phyloP scores from a whole-genome alignment of 1,284 basidiomycete species.

The Singerocomus rubriflavus region DNA sequence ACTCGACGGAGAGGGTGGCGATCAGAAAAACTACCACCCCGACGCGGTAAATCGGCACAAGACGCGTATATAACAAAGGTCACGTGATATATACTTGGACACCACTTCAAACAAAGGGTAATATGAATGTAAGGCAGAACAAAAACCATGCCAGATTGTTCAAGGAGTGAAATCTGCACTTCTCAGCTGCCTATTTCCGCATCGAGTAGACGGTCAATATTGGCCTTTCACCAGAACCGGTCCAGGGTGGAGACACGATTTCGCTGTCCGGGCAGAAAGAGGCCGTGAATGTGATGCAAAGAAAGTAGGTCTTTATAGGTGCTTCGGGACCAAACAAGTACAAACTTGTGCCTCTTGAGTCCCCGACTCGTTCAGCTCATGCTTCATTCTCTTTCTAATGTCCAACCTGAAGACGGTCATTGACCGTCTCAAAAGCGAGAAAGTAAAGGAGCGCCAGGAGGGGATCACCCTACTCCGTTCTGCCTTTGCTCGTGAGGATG shows the following conservation, averaged over 20 bases:
- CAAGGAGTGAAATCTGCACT: conserved; percentile 31
- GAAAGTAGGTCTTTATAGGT: conserved; percentile 22
- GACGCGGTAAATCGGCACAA: no score
- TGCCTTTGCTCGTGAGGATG: conserved; percentile 55
- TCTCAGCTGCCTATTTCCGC: conserved; percentile 45
- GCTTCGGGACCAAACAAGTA: conserved; percentile 25
- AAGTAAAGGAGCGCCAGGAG: conserved; percentile 70
- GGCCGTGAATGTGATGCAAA: conserved; percentile 37
- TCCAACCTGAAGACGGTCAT: conserved; percentile 49
- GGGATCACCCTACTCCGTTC: conserved; percentile 58
- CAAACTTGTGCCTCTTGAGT: conserved; percentile 22
- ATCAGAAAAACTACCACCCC: no score
- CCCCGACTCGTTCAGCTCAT: conserved; percentile 5
- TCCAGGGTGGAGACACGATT: conserved; percentile 50
- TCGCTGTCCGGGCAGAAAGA: conserved; percentile 71
- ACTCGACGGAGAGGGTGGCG: no score
- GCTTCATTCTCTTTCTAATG: conserved; percentile 23
- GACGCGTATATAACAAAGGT: conserved; percentile 11
- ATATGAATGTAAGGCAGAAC: conserved; percentile 30
- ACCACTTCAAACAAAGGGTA: neutral
- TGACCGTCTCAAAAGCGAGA: conserved; percentile 57
- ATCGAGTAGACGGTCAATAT: conserved; percentile 53
- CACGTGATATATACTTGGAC: conserved; percentile 14
- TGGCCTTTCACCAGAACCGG: conserved; percentile 74
- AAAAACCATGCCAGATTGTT: conserved; percentile 33